Percentiles rank a stretch among this genome's conserved stretches.
phyloP scores from a whole-genome alignment of 805 yeast genomes.

The Blastobotrys mokoenaii region DNA sequence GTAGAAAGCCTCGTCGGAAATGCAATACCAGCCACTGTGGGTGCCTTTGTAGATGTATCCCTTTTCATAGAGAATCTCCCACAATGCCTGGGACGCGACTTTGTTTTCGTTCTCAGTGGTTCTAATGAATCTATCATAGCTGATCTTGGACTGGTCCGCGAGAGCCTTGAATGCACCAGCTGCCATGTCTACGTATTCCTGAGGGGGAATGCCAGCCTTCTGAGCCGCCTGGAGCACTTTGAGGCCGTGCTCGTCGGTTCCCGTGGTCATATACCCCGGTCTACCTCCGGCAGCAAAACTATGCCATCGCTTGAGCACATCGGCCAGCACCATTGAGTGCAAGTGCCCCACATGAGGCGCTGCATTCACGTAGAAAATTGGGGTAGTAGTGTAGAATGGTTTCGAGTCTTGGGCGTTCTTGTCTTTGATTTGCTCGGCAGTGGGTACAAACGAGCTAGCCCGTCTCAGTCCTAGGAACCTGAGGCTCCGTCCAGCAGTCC shows the following conservation, averaged over 20 bases:
- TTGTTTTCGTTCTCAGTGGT: conserved; percentile 83
- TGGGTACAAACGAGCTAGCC: too few species aligned
- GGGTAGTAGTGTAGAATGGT: conserved; percentile 62
- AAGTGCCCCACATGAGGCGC: conserved; percentile 91
- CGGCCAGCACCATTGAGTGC: conserved; percentile 79
- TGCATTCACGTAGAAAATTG: conserved; percentile 95
- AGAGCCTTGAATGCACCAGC: conserved; percentile 55
- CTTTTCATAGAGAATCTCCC: conserved; percentile 52
- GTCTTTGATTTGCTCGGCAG: not conserved
- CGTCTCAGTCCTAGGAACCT: too few species aligned
- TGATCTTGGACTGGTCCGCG: conserved; percentile 49
- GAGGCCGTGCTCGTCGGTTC: conserved; percentile 95
- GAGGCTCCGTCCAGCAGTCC: too few species aligned
- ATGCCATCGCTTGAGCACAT: conserved; percentile 70
- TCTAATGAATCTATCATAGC: conserved; percentile 71
- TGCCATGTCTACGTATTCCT: conserved; percentile 63
- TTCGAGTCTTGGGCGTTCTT: conserved; percentile 9
- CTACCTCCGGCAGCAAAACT: conserved; percentile 22
- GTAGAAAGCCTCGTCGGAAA: conserved; percentile 90
- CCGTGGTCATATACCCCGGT: conserved; percentile 53
- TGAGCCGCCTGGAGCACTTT: conserved; percentile 85
- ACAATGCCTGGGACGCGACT: conserved; percentile 54
- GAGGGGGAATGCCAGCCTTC: conserved; percentile 44
- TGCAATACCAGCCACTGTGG: conserved; percentile 91
- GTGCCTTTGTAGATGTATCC: conserved; percentile 73